Percentiles rank a stretch among this genome's conserved stretches.
Evolutionary conservation across 371 early-diverging fungal species (phyloP).

Genomic region (Lichtheimia ramosa): DNA sequence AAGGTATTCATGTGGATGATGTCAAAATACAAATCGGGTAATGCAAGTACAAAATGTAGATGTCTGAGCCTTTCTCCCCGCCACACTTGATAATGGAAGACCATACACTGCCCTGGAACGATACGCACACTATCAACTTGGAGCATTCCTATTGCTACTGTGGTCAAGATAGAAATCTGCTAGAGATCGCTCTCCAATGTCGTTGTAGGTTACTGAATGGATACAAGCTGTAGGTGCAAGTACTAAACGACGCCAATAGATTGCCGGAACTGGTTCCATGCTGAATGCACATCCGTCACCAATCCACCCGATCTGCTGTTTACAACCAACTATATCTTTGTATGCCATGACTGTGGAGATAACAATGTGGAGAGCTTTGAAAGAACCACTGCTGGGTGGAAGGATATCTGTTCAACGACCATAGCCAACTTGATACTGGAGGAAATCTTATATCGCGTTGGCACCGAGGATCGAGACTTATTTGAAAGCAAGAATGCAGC

Average conservation of each 20-base stretch:
- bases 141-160: conserved; percentile 71
- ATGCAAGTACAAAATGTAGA: background rate
- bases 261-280: conserved; percentile 73
- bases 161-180: conserved; percentile 60
- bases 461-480: conserved; percentile 33
- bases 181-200: conserved; percentile 62
- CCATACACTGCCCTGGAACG: conserved; percentile 52
- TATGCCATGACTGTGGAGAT: conserved; percentile 47
- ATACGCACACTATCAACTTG: conserved; percentile 60
- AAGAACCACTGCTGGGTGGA: conserved; percentile 71
- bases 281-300: conserved; percentile 51
- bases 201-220: conserved; percentile 36
- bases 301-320: conserved; percentile 60
- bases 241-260: conserved; percentile 19
- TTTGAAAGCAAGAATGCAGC: conserved; percentile 56
- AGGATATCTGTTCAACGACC: conserved; percentile 66
- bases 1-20: too few relatives aligned
- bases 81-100: background rate
- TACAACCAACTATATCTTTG: conserved; percentile 65
- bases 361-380: conserved; percentile 52
- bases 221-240: background rate
- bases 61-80: background rate
- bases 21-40: background rate
- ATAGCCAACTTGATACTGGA: conserved; percentile 66
- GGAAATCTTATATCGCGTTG: conserved; percentile 41